A percentile compares a stretch with the other conserved stretches of the same genome.
Evolutionary conservation across 2,329 filamentous ascomycete genomes (phyloP).

Genomic region (Pseudocercospora ulei): DNA sequence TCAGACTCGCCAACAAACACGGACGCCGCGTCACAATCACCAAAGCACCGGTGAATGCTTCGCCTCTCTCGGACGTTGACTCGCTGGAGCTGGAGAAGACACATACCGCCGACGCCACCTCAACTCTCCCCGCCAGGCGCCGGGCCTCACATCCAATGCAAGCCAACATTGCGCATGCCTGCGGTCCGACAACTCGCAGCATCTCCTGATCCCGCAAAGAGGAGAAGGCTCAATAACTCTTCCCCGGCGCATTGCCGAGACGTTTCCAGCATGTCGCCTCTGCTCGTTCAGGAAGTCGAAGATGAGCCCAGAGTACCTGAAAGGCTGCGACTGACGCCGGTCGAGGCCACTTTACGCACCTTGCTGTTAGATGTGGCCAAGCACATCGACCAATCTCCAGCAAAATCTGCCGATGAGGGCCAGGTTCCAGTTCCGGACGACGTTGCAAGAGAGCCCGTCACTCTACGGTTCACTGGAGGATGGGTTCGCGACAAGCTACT

Average conservation of each 20-base stretch:
- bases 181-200: slow-evolving; percentile 24
- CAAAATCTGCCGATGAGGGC: slow-evolving; percentile 22
- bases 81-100: slow-evolving; percentile 15
- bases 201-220: slow-evolving; percentile 28
- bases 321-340: slow-evolving; percentile 52
- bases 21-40: too few relatives aligned
- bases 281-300: slow-evolving; percentile 31
- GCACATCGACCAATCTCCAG: slow-evolving; percentile 49
- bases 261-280: slow-evolving; percentile 26
- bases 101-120: slow-evolving; percentile 8
- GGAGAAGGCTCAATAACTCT: slow-evolving; percentile 24
- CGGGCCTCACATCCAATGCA: slow-evolving; percentile 19
- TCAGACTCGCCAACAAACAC: neutral
- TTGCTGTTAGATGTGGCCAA: slow-evolving; percentile 73
- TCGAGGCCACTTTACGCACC: slow-evolving; percentile 62
- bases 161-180: slow-evolving; percentile 28
- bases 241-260: slow-evolving; percentile 13
- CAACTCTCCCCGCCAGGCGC: neutral
- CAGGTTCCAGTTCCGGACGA: slow-evolving; percentile 38
- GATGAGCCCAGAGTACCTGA: slow-evolving; percentile 18
- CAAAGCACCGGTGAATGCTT: slow-evolving; percentile 20
- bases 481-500: slow-evolving; percentile 83
- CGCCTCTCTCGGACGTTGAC: slow-evolving; percentile 18
- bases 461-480: slow-evolving; percentile 70
- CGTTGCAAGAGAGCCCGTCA: slow-evolving; percentile 41